Evolutionary conservation across 2,329 filamentous ascomycete genomes (phyloP), one percentile per base, ranked within the genome.

Genomic region (Xylariaceae sp.): DNA sequence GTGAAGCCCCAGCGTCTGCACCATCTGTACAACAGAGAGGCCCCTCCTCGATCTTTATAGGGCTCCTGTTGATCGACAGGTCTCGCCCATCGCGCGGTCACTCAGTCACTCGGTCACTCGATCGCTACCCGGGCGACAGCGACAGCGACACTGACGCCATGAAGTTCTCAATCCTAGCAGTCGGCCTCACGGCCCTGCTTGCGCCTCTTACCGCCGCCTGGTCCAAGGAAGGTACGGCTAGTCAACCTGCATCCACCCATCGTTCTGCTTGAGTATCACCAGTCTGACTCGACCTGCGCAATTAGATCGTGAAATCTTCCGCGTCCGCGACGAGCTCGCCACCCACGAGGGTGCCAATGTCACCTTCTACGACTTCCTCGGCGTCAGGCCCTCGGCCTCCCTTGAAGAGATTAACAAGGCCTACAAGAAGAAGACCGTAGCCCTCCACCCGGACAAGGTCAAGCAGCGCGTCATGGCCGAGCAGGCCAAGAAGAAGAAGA

Each of bases 221-320:
- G 90, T 84, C 83, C 51, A 94, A 94, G 73, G 90, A 96, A 80
- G 89, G 89, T 88, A 72, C 34, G 48, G 14, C 17, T 5, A 11
- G 11, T 31, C 6, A 17, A 16, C 39, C 18, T 31, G 22, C 40
- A 36, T 42, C 17, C 11, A 45, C 19, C 5, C 11, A 18, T 58
- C 18, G 41, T 36, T 17, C 28, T 45, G 6, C 9, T 41, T 11
- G 7, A 36, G 54, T 14, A 31, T 12, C 22, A 6, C 36, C 16
- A 14, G 31, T 17, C 47, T 50, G 38, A 55, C 47, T 18, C 18
- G 5, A 3, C 9, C 31, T 36, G n/a, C 14, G 13, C 4, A 28
- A 38, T 16, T 65, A 95, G 94, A 99, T 74, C 90, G 95, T 69
- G 94, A 99, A 75, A 97, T 99, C 75, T 99, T 99, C 77, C 89